Percentiles rank a stretch among this genome's conserved stretches.
Evolutionary conservation across 306 rosid genomes (phyloP).

Genomic region (Heteromeles arbutifolia): DNA sequence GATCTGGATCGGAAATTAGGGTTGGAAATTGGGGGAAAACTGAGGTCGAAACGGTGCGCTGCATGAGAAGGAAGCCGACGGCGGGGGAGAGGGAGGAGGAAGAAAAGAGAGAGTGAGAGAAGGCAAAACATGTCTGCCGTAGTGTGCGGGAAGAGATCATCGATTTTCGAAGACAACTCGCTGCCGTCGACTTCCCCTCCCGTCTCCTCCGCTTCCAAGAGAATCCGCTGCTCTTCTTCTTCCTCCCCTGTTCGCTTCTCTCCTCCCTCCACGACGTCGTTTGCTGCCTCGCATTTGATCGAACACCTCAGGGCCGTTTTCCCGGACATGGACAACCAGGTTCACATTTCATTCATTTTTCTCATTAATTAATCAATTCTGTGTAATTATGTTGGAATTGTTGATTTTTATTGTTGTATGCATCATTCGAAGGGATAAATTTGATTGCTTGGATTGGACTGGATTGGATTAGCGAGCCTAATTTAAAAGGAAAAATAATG

Average conservation of each 20-base stretch:
- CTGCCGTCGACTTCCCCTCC: constrained; percentile 52
- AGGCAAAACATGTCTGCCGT: constrained; percentile 89
- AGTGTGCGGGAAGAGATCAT: constrained; percentile 97
- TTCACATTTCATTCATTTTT: neutral
- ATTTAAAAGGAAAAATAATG: neutral
- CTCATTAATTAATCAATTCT: neutral
- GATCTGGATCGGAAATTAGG: neutral
- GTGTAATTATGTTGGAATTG: neutral
- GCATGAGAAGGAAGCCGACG: constrained; percentile 44
- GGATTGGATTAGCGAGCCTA: neutral
- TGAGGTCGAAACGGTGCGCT: constrained; percentile 21
- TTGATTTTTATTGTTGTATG: neutral
- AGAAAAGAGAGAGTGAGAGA: constrained; percentile 15
- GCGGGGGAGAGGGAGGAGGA: constrained; percentile 15
- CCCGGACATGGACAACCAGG: constrained; percentile 83
- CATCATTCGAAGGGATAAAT: neutral
- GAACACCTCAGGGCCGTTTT: constrained; percentile 50
- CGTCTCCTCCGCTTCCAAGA: constrained; percentile 32
- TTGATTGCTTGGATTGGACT: neutral
- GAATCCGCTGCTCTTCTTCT: constrained; percentile 57
- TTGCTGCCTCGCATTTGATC: constrained; percentile 25
- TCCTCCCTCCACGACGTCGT: constrained; percentile 27
- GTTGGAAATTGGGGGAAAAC: neutral
- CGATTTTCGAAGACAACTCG: constrained; percentile 77
- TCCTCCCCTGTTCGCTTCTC: constrained; percentile 54